Evolutionary conservation across 495 filamentous ascomycete species (phyloP).

Genomic region (Trypethelium eluteriae): DNA sequence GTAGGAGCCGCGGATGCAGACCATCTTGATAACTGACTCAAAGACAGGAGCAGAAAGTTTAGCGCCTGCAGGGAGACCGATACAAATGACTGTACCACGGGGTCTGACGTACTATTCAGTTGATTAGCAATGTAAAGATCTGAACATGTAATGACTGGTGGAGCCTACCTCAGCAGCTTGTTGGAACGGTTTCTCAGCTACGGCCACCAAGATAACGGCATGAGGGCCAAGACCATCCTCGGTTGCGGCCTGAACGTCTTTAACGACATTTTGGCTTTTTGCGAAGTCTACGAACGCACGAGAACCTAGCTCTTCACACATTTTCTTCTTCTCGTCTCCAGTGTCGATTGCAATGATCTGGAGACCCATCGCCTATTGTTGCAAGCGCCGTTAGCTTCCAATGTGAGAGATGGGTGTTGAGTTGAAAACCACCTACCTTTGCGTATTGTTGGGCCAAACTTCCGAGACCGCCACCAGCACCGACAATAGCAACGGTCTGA

Average conservation of each 20-base stretch:
- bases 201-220: conserved; percentile 78
- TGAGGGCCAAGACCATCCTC: conserved; percentile 75
- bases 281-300: conserved; percentile 69
- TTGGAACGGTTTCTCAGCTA: conserved; percentile 85
- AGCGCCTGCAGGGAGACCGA: conserved; percentile 74
- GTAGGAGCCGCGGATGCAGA: conserved; percentile 86
- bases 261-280: conserved; percentile 64
- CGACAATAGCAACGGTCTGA: conserved; percentile 76
- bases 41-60: conserved; percentile 78
- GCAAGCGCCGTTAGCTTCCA: background rate
- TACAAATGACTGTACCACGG: conserved; percentile 70
- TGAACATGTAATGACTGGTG: background rate
- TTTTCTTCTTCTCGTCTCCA: conserved; percentile 66
- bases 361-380: conserved; percentile 64
- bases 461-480: conserved; percentile 81
- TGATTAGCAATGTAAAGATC: conserved; percentile 3
- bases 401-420: background rate
- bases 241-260: conserved; percentile 70
- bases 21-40: conserved; percentile 76
- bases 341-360: conserved; percentile 69
- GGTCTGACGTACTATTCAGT: conserved; percentile 60
- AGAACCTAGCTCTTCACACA: conserved; percentile 62
- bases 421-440: conserved; percentile 30
- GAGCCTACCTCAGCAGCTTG: conserved; percentile 59
- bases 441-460: conserved; percentile 79